Evolutionary conservation across 1,139 yeast species (phyloP), one percentile per base, ranked within the genome.

Genomic region (Suhomyces kunorum): DNA sequence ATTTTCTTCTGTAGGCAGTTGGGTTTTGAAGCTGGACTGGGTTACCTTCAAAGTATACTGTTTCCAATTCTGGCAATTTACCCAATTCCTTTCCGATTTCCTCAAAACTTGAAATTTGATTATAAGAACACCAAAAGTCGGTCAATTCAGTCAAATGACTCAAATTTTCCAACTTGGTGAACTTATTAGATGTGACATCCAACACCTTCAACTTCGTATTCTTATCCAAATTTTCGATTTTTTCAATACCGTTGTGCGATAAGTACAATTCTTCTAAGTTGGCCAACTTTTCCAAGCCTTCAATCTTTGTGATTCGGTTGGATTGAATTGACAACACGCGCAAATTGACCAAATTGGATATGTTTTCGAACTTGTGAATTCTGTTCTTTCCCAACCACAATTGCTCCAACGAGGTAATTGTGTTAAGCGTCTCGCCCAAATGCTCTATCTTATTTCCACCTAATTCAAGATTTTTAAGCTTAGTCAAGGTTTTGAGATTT

Each of bases 1-100:
- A 61, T 59, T 92, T 92, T 56, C 95, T 80, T 55, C 97, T 76
- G 59, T 94, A 94, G 33, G 92, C 83, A 3, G 95, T 82, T 16
- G 82, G 81, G 50, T 85, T 85, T 19, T 77, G 64, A 22, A 68
- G 55, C 56, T 92, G 97, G 12, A 94, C 61, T 1, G 98, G 98
- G 54, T 90, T 92, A n/a, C 94, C 92, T 64, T 94, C 98, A 50
- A 94, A 80, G 58, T 94, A 94, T 6, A 94, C 96, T 0, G 96
- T 88, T 43, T 89, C 95, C 41, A 94, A 69, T 6, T 76, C 72
- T 1, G 80, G 77, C 40, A 88, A 68, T 29, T 68, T 68, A 12
- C 83, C 80, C 43, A 92, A 71, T 57, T 87, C 82, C 28, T 73
- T 62, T 33, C 80, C 81, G 32, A 94, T 66, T 42, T 88, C 84